Base-by-base conservation (phyloP, 768 basidiomycete species). In the Lentinula raphanica region DNA sequence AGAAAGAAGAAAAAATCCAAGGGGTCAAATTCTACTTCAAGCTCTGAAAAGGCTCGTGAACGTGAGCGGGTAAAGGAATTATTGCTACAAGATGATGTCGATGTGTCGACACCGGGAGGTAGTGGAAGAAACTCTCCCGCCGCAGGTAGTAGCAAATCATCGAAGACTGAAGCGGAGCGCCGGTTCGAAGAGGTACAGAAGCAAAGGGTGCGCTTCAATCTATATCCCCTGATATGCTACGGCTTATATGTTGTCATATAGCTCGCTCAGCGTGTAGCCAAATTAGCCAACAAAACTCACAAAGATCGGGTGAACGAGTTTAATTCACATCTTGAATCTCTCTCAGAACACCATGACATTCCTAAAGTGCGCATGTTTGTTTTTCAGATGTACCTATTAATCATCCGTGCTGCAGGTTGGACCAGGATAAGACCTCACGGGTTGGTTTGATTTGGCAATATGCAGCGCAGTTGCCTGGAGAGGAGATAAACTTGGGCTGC, bases 331-430 rank as follows among this genome's bases (percentile, higher is more conserved):
- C 77, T 97, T 8, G 94, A 95, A 72, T 75, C 83, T 58, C 80
- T 94, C 58, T 91, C 89, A 70, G 93, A 95, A 75, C 94, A 94
- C 79, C 91, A 96, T 71, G 93, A 95, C 70, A 94, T 94, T 66
- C 93, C 93, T 39, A 94, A 95, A 82, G 92, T 87, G 68, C 31
- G 74, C 66, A 57, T 46, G 54, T 44, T 45, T 28, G 17, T 58
- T 55, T 23, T 39, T 59, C 7, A 23, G 27, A 12, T 42, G 46
- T 31, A 60, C 65, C 35, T 58, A 56, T 9, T 51, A 62, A 61
- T 59, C 51, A 48, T 56, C 49, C 28, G 38, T 32, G 28, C 11
- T 44, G 53, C 65, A 93, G 91, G 91, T 93, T 69, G 91, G 91
- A 60, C 91, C 91, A 45, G 91, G 91, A 75, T 93, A 86, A 91